Base-by-base conservation (phyloP, 805 yeast genomes). In the Cyberlindnera bimundalis region DNA sequence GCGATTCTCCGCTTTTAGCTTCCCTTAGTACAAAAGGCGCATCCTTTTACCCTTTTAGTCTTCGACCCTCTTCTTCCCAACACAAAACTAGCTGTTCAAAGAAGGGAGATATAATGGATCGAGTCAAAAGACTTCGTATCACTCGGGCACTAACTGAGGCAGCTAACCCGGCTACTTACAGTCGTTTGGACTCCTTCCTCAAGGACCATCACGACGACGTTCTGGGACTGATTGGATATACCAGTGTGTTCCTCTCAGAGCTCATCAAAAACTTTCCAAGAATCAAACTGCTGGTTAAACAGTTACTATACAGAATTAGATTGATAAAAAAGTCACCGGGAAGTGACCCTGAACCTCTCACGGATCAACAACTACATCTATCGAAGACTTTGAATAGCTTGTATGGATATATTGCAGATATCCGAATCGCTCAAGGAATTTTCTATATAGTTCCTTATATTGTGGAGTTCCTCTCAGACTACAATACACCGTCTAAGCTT, bases 381-480 rank as follows among this genome's bases (percentile, higher is more conserved):
- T 41, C 45, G 4, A 18, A 28, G 3, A 35, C 34, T 5, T 31
- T 52, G 17, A 48, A 42, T 21, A 32, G 25, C 9, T 23, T 50
- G 3, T 52, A 52, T 29, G 46, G 46, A 1, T 48, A 52, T 37
- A 40, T 52, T 9, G 50, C 39, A 1, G 56, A 52, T 37, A 42
- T 52, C 11, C 41, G 53, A 15, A 42, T 51, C 14, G 50, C 53
- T 3, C 36, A 41, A 32, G 44, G 48, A 4, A 47, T 52, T 17
- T 52, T 52, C 35, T 48, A 46, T 15, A 40, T 48, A 10, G 10
- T 52, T 1, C 53, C 55, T 18, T 52, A 48, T 35, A 42, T 52
- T 23, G 29, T 43, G 1, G 49, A 47, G 17, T 36, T 50, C 21
- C 35, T 48, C 4, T 35, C 34, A 3, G 45, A 51, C 32, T 51